Conservation (phyloP, 495 filamentous ascomycete genomes). For the Aspergillus bridgeri region DNA sequence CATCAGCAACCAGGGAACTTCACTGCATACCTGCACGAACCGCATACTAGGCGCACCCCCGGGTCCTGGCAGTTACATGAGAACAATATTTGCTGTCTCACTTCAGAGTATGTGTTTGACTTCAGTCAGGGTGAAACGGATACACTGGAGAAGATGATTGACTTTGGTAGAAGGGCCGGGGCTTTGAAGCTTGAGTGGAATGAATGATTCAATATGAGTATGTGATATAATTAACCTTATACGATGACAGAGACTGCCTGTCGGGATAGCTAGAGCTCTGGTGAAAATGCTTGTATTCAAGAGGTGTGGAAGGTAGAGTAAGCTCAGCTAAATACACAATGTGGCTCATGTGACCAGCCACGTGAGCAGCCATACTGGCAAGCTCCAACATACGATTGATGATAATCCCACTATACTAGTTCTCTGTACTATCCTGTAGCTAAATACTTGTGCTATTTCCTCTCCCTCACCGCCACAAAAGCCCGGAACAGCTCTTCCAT, state of each 20-base stretch:
- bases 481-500: constrained; percentile 23
- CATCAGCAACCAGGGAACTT: constrained; percentile 11
- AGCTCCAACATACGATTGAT: no score
- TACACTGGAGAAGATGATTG: constrained; percentile 9
- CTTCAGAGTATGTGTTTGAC: neutral
- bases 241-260: no score
- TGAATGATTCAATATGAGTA: neutral
- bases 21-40: constrained; percentile 15
- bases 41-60: neutral
- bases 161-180: neutral
- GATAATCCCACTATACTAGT: no score
- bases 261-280: no score
- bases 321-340: no score
- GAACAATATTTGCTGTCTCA: constrained; percentile 16
- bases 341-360: no score
- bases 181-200: neutral
- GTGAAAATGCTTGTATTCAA: no score
- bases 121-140: constrained; percentile 7
- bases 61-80: constrained; percentile 12
- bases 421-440: no score
- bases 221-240: neutral
- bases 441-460: constrained; percentile 12
- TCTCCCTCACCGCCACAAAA: constrained; percentile 21
- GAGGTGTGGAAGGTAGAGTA: no score
- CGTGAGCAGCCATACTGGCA: no score